These are phyloP conservation scores for Hymenoscyphus occultus DNA, from an alignment of 2,329 filamentous ascomycete species.

Conservation along the genomic window DNA sequence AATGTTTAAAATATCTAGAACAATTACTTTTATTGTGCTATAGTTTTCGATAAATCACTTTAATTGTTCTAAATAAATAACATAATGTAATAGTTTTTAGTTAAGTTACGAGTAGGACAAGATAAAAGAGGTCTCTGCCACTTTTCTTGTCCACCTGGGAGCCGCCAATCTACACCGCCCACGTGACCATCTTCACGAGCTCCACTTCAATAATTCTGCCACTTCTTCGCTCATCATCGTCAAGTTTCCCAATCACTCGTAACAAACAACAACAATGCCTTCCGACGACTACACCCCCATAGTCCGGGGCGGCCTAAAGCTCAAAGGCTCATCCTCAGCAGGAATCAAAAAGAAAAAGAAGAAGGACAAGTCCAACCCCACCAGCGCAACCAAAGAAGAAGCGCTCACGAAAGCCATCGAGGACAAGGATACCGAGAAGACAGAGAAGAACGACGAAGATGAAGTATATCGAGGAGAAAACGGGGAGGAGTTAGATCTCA, in stretches of 20 bases:
- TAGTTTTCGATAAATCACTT: no score
- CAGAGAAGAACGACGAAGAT: slow-evolving; percentile 4
- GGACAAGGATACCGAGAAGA: slow-evolving; percentile 28
- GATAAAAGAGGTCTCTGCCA: no score
- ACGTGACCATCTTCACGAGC: not conserved
- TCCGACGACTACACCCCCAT: slow-evolving; percentile 69
- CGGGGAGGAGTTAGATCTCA: slow-evolving; percentile 31
- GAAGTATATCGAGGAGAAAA: slow-evolving; percentile 31
- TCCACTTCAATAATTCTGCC: slow-evolving; percentile 1
- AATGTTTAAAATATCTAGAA: no score
- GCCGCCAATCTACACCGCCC: not conserved
- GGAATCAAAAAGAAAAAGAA: slow-evolving; percentile 55
- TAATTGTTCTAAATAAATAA: no score
- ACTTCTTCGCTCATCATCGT: not conserved
- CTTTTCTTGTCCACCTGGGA: not conserved
- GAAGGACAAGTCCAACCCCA: not conserved
- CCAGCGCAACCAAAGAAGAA: slow-evolving; percentile 23
- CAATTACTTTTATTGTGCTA: no score
- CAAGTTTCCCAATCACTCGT: not conserved
- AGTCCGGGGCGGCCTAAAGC: slow-evolving; percentile 70
- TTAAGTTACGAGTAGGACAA: no score
- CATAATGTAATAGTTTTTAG: no score
- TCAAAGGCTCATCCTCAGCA: slow-evolving; percentile 74
- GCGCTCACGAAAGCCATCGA: slow-evolving; percentile 22
- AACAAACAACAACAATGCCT: slow-evolving; percentile 51